These are phyloP conservation scores for Aegle marmelos DNA, from an alignment of 345 rosid species.

Conservation along the genomic window DNA sequence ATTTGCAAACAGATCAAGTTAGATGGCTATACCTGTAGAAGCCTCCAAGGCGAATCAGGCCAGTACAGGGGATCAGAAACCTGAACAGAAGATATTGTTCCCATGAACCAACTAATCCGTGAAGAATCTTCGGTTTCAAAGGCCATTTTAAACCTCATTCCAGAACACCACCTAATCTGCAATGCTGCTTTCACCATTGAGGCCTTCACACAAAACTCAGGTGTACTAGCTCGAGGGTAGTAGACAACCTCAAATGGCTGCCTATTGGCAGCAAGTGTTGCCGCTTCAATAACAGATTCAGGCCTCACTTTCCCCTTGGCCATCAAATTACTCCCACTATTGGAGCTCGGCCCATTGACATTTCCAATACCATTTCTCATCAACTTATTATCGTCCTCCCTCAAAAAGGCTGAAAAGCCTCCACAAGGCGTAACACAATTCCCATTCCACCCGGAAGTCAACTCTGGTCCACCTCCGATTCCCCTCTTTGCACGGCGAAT, in stretches of 20 bases:
- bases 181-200: constrained; percentile 53
- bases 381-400: constrained; percentile 49
- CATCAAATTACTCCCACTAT: constrained; percentile 23
- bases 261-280: constrained; percentile 48
- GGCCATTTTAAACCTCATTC: constrained; percentile 81
- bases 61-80: constrained; percentile 61
- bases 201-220: constrained; percentile 60
- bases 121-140: constrained; percentile 81
- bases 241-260: constrained; percentile 64
- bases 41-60: constrained; percentile 83
- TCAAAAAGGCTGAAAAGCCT: constrained; percentile 50
- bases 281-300: constrained; percentile 61
- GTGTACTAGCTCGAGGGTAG: constrained; percentile 65
- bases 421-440: constrained; percentile 43
- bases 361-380: constrained; percentile 36
- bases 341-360: constrained; percentile 22
- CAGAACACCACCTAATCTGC: constrained; percentile 65
- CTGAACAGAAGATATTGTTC: constrained; percentile 66
- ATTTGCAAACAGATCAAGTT: neutral
- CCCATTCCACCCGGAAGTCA: constrained; percentile 62
- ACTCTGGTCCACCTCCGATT: constrained; percentile 48
- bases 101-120: constrained; percentile 82
- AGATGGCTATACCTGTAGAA: constrained; percentile 56
- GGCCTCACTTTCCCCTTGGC: constrained; percentile 45
- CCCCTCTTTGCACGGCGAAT: constrained; percentile 69